phyloP scores from a whole-genome alignment of 78 protist species.

The Dictyostelium brefeldianum region DNA sequence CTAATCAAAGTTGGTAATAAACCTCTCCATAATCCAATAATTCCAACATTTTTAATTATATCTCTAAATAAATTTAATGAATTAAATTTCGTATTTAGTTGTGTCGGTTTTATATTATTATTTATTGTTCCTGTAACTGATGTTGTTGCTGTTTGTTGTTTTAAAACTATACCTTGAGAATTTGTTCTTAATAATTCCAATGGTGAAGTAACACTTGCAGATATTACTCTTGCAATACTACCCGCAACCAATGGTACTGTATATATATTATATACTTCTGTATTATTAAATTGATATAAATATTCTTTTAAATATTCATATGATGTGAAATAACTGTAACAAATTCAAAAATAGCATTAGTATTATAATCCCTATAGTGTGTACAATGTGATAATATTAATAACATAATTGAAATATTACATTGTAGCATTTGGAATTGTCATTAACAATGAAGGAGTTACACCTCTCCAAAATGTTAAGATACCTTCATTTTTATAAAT shows the following conservation, averaged over 20 bases:
- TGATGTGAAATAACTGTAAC: constrained; percentile 66
- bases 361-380: not conserved
- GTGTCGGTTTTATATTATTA: not conserved
- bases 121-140: not conserved
- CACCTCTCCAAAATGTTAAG: constrained; percentile 77
- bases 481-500: constrained; percentile 68
- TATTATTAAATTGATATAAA: not conserved
- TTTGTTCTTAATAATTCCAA: constrained; percentile 85
- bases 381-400: no score
- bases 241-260: constrained; percentile 78
- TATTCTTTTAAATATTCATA: constrained; percentile 75
- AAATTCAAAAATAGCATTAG: not conserved
- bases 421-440: constrained; percentile 73
- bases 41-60: constrained; percentile 51
- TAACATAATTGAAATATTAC: constrained; percentile 19
- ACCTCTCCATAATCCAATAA: constrained; percentile 90
- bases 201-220: constrained; percentile 83
- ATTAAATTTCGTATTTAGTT: not conserved
- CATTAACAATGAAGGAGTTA: constrained; percentile 74
- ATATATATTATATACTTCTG: constrained; percentile 22
- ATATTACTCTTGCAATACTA: constrained; percentile 59
- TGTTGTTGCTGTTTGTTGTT: not conserved
- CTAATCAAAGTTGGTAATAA: constrained; percentile 82
- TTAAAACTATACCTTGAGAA: constrained; percentile 74
- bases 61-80: constrained; percentile 23